phyloP scores from a whole-genome alignment of 768 basidiomycete species.

The Lentinula lateritia region DNA sequence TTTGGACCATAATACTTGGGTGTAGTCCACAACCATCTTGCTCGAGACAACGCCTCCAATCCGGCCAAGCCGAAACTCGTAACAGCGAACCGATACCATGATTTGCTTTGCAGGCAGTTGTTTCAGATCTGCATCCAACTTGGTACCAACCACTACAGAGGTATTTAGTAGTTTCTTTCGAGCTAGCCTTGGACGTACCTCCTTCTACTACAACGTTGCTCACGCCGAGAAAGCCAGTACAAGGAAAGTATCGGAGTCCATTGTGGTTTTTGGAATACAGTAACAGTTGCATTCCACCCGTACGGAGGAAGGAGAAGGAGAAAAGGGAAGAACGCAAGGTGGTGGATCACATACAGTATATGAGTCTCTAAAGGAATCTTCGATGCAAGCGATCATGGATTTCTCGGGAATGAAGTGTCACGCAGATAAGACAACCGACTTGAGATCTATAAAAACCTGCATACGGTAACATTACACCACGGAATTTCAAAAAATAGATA shows the following conservation, averaged over 20 bases:
- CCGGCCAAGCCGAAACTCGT: constrained; percentile 68
- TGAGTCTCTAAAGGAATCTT: constrained; percentile 5
- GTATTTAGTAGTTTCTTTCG: constrained; percentile 18
- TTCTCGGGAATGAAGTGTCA: constrained; percentile 6
- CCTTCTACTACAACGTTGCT: constrained; percentile 78
- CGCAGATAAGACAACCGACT: constrained; percentile 2
- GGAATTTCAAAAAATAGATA: constrained; percentile 1
- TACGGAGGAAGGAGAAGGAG: constrained; percentile 17
- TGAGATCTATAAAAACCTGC: neutral
- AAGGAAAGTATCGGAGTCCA: constrained; percentile 57
- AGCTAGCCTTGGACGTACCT: constrained; percentile 20
- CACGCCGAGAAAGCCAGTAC: constrained; percentile 74
- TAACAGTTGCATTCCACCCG: constrained; percentile 5
- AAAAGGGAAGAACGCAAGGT: constrained; percentile 17
- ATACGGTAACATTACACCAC: constrained; percentile 5
- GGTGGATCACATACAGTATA: constrained; percentile 25
- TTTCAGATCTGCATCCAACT: constrained; percentile 65
- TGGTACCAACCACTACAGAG: constrained; percentile 53
- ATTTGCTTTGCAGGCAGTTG: constrained; percentile 62
- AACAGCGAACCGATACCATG: constrained; percentile 75
- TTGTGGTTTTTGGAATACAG: constrained; percentile 4
- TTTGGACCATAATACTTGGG: constrained; percentile 65
- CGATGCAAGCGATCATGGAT: constrained; percentile 2
- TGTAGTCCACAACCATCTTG: constrained; percentile 64
- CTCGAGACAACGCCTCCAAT: constrained; percentile 45